These are phyloP conservation scores for Jatropha podagrica DNA, from an alignment of 441 rosid species.

Conservation along the genomic window DNA sequence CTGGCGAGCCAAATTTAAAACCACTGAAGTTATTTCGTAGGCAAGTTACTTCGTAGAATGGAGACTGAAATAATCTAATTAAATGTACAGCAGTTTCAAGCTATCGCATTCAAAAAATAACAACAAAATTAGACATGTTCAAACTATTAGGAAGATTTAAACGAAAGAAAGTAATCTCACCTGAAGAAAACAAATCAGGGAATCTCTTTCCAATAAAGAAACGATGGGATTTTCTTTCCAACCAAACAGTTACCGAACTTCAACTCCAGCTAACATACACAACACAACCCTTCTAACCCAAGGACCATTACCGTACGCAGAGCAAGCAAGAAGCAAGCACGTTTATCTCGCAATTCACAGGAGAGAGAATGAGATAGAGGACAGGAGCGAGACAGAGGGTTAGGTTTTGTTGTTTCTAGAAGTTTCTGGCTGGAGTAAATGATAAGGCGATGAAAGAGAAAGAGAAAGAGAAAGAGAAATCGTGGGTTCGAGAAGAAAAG, in stretches of 20 bases:
- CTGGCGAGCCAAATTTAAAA: not conserved
- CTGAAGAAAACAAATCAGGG: not conserved
- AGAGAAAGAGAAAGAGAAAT: conserved; percentile 21
- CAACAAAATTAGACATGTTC: no score
- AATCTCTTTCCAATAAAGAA: not conserved
- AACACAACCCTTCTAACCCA: not conserved
- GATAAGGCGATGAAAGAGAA: conserved; percentile 30
- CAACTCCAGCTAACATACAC: not conserved
- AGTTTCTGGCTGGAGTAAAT: conserved; percentile 57
- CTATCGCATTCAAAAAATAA: not conserved
- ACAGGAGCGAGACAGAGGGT: not conserved
- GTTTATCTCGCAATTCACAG: not conserved
- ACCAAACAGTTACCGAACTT: conserved; percentile 25
- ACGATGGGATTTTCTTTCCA: conserved; percentile 21
- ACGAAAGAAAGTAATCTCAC: not conserved
- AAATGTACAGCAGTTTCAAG: not conserved
- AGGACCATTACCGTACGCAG: not conserved
- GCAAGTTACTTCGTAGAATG: not conserved
- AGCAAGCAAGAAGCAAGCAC: not conserved
- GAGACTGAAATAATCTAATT: not conserved
- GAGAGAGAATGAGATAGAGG: not conserved
- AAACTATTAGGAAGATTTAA: not conserved
- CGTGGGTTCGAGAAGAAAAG: conserved; percentile 57
- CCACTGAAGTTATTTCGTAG: not conserved
- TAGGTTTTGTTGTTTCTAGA: conserved; percentile 69